phyloP scores from a whole-genome alignment of 78 protist genomes.

The Dictyostelium firmibasis region DNA sequence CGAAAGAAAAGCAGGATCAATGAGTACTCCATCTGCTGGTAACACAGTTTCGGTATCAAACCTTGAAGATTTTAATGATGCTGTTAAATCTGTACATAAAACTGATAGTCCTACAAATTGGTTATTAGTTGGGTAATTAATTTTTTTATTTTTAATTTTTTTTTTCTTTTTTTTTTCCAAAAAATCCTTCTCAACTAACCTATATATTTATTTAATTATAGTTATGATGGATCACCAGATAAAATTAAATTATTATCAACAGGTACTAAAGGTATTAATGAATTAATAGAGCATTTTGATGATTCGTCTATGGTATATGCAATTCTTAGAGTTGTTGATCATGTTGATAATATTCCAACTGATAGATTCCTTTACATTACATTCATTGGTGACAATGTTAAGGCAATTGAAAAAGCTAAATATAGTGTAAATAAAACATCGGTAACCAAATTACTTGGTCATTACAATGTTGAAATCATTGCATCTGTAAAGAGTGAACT shows the following conservation, averaged over 20 bases:
- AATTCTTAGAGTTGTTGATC: slow-evolving; percentile 47
- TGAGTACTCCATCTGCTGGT: slow-evolving; percentile 19
- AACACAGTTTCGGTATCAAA: slow-evolving; percentile 15
- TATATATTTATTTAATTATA: background rate
- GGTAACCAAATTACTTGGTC: slow-evolving; percentile 58
- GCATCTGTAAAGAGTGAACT: slow-evolving; percentile 36
- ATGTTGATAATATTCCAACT: slow-evolving; percentile 50
- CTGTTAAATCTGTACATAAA: slow-evolving; percentile 39
- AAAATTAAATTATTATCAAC: slow-evolving; percentile 34
- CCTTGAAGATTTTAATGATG: slow-evolving; percentile 29
- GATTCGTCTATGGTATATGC: slow-evolving; percentile 52
- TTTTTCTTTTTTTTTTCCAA: background rate
- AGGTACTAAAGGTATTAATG: slow-evolving; percentile 59
- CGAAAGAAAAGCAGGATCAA: slow-evolving; percentile 24
- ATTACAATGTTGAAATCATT: slow-evolving; percentile 67
- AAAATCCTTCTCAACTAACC: no score
- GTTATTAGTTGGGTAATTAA: slow-evolving; percentile 39
- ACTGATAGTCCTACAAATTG: slow-evolving; percentile 16
- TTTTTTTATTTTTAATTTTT: background rate
- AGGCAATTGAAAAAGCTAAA: background rate
- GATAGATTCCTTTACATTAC: slow-evolving; percentile 47
- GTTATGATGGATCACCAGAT: slow-evolving; percentile 44
- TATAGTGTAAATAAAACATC: slow-evolving; percentile 10
- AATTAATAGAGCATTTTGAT: slow-evolving; percentile 24
- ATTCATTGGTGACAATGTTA: slow-evolving; percentile 56